phyloP scores from a whole-genome alignment of 2,329 filamentous ascomycete genomes.

The Epichloe sp. region DNA sequence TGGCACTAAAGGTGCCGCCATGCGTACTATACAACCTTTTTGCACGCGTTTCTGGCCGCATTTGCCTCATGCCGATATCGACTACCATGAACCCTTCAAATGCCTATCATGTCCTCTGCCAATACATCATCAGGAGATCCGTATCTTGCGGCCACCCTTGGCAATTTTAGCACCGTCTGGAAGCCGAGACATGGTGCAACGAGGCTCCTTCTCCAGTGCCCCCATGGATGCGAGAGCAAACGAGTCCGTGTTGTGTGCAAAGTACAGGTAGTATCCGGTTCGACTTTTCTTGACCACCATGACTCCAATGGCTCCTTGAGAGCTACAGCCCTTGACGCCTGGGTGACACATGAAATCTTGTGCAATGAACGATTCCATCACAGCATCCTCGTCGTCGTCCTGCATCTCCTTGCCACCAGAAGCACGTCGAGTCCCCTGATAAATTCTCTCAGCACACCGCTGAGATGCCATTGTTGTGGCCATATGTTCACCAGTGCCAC shows the following conservation, averaged over 20 bases:
- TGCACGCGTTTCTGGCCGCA: not conserved
- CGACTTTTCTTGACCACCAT: conserved; percentile 77
- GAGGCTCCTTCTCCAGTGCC: conserved; percentile 58
- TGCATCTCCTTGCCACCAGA: conserved; percentile 47
- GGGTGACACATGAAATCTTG: conserved; percentile 91
- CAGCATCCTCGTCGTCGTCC: conserved; percentile 64
- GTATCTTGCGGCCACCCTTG: conserved; percentile 39
- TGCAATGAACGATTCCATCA: conserved; percentile 62
- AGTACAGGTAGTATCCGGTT: conserved; percentile 71
- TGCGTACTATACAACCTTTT: not conserved
- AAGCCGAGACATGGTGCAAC: conserved; percentile 79
- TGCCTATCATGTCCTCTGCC: not conserved
- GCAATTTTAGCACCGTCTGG: conserved; percentile 37
- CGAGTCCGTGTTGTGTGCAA: conserved; percentile 89
- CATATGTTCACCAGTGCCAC: conserved; percentile 96
- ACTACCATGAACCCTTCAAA: not conserved
- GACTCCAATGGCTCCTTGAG: conserved; percentile 78
- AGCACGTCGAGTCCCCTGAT: conserved; percentile 50
- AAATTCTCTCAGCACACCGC: conserved; percentile 75
- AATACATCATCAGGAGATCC: conserved; percentile 14
- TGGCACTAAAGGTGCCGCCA: not conserved
- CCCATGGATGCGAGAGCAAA: conserved; percentile 83
- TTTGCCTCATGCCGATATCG: not conserved
- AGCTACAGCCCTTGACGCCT: conserved; percentile 66
- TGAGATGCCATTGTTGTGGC: conserved; percentile 85